These are phyloP conservation scores for Cercospora zeina DNA, from an alignment of 2,329 filamentous ascomycete species.

Conservation along the genomic window DNA sequence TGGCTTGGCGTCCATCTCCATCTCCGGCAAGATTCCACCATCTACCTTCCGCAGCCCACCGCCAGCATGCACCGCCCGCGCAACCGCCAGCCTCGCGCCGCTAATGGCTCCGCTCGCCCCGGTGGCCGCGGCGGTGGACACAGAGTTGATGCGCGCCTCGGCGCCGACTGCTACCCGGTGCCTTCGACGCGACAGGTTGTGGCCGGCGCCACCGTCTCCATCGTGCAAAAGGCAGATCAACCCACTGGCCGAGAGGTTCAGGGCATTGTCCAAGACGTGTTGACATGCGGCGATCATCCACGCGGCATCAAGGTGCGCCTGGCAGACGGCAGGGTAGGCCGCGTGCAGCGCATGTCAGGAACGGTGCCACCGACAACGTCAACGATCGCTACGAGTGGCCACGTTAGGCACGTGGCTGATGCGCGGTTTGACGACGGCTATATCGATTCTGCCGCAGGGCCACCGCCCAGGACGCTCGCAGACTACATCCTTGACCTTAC, in stretches of 20 bases:
- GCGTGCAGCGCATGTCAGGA: slow-evolving; percentile 64
- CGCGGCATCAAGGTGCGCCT: slow-evolving; percentile 70
- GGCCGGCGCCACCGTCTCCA: slow-evolving; percentile 65
- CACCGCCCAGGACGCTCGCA: slow-evolving; percentile 35
- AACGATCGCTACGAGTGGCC: background rate
- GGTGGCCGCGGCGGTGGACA: slow-evolving; percentile 5
- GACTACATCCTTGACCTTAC: slow-evolving; percentile 31
- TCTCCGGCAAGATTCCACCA: background rate
- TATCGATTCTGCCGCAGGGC: slow-evolving; percentile 17
- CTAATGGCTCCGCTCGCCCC: slow-evolving; percentile 17
- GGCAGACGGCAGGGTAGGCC: slow-evolving; percentile 67
- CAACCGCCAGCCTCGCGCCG: slow-evolving; percentile 36
- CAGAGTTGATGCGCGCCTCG: slow-evolving; percentile 7
- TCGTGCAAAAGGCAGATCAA: slow-evolving; percentile 75
- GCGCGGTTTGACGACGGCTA: slow-evolving; percentile 11
- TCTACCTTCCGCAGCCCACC: background rate
- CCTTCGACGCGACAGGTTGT: slow-evolving; percentile 51
- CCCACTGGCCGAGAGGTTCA: slow-evolving; percentile 69
- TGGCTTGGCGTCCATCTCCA: background rate
- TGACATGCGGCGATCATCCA: slow-evolving; percentile 73
- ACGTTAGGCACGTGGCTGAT: slow-evolving; percentile 23
- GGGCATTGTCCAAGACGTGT: slow-evolving; percentile 65
- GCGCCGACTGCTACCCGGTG: slow-evolving; percentile 27
- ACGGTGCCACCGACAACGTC: slow-evolving; percentile 13
- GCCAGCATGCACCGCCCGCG: slow-evolving; percentile 35